Evolutionary conservation across 495 filamentous ascomycete genomes (phyloP).

Genomic region (Platismatia glauca): DNA sequence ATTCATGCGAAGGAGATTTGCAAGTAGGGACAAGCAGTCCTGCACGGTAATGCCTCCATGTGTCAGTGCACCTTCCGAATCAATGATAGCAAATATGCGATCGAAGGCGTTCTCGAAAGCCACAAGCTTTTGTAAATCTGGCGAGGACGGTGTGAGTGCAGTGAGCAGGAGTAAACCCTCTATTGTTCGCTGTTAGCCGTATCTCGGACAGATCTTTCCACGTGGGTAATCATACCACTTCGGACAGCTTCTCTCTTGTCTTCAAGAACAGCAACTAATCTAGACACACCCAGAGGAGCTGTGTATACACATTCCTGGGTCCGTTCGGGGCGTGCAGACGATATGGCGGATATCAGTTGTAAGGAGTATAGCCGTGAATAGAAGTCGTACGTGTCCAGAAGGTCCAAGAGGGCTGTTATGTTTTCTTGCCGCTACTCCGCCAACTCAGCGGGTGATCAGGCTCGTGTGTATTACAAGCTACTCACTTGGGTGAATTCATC

Average conservation of each 20-base stretch:
- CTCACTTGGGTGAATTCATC: constrained; percentile 93
- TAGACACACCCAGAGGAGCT: constrained; percentile 78
- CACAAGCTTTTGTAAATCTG: constrained; percentile 85
- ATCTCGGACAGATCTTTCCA: not conserved
- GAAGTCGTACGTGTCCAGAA: constrained; percentile 80
- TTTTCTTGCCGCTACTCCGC: constrained; percentile 81
- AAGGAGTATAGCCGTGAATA: constrained; percentile 89
- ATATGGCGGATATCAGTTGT: constrained; percentile 81
- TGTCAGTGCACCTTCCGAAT: constrained; percentile 68
- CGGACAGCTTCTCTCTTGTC: constrained; percentile 83
- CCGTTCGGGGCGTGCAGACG: constrained; percentile 75
- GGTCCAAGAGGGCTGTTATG: constrained; percentile 80
- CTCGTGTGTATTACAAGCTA: not conserved
- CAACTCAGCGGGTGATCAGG: constrained; percentile 33
- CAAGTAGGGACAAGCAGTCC: constrained; percentile 87
- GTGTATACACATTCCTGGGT: constrained; percentile 93
- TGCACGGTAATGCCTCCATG: constrained; percentile 86
- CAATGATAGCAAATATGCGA: constrained; percentile 70
- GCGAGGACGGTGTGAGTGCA: constrained; percentile 58
- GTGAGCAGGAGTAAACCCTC: constrained; percentile 62
- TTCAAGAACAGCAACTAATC: constrained; percentile 73
- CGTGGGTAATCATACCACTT: constrained; percentile 49
- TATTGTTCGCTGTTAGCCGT: constrained; percentile 23
- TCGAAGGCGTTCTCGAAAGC: constrained; percentile 93
- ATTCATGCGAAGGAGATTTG: constrained; percentile 84